Conservation (phyloP, 2,329 filamentous ascomycete species). For the Ophiostoma angusticollis region DNA sequence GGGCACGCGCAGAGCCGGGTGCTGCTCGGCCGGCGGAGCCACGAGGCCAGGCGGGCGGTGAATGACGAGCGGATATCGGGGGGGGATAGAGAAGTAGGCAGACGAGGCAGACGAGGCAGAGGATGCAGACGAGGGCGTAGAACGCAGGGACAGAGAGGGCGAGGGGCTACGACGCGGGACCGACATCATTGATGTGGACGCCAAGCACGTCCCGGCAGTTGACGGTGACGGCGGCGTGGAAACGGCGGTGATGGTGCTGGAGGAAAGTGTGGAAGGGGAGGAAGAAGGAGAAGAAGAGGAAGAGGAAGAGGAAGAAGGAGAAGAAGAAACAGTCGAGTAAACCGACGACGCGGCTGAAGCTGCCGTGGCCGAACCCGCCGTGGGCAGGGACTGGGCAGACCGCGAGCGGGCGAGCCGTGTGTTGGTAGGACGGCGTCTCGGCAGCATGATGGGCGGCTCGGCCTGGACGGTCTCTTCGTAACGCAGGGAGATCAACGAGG, state of each 20-base stretch:
- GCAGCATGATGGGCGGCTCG: slow-evolving; percentile 42
- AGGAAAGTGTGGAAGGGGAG: too few species aligned
- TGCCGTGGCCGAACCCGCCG: background rate
- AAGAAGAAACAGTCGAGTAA: slow-evolving; percentile 8
- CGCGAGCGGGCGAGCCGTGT: slow-evolving; percentile 22
- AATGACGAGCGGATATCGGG: slow-evolving; percentile 18
- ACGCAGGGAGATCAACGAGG: slow-evolving; percentile 41
- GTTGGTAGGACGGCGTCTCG: slow-evolving; percentile 10
- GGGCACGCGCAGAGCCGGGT: slow-evolving; percentile 36
- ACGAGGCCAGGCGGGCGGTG: slow-evolving; percentile 23
- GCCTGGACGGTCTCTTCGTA: slow-evolving; percentile 49
- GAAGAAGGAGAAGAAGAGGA: background rate
- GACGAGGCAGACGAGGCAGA: too few species aligned
- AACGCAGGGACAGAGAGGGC: slow-evolving; percentile 17
- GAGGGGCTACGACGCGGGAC: too few species aligned
- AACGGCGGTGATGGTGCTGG: too few species aligned
- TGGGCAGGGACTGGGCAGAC: slow-evolving; percentile 15
- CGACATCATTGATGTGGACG: too few species aligned
- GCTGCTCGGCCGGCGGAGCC: slow-evolving; percentile 35
- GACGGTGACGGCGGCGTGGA: too few species aligned
- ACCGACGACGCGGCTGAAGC: slow-evolving; percentile 17
- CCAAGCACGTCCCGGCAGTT: too few species aligned
- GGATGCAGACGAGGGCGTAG: too few species aligned
- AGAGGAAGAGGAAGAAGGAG: background rate
- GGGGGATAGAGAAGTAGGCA: background rate